These are phyloP conservation scores for Parachaetomium inaequale DNA, from an alignment of 495 filamentous ascomycete species.

Conservation along the genomic window DNA sequence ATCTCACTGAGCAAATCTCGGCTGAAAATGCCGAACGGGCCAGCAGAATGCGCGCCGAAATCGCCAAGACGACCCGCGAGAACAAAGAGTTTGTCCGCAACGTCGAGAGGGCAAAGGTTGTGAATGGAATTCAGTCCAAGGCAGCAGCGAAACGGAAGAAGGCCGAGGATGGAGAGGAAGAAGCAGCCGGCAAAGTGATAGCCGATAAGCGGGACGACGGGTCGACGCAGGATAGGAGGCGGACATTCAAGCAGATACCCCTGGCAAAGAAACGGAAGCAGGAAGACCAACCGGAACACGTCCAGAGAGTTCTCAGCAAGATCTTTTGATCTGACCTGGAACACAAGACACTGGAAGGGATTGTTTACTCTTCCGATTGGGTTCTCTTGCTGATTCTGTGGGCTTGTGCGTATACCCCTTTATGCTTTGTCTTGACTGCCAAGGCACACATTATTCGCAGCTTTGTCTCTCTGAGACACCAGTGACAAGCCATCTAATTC, in stretches of 20 bases:
- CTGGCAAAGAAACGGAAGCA: constrained; percentile 46
- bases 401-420: constrained; percentile 7
- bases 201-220: constrained; percentile 18
- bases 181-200: constrained; percentile 23
- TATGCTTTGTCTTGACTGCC: not conserved
- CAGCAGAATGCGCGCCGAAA: constrained; percentile 73
- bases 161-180: constrained; percentile 16
- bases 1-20: constrained; percentile 65
- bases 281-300: constrained; percentile 57
- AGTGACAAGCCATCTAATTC: not conserved
- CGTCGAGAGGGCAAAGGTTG: constrained; percentile 69
- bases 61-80: constrained; percentile 71
- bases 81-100: constrained; percentile 79
- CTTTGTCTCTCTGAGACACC: not conserved
- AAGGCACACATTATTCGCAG: not conserved
- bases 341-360: constrained; percentile 1
- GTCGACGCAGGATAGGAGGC: constrained; percentile 36
- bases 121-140: constrained; percentile 65
- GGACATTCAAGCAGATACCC: constrained; percentile 72
- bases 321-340: constrained; percentile 56
- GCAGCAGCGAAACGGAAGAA: constrained; percentile 57
- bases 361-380: not conserved
- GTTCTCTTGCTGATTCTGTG: not conserved
- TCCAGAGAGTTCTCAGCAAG: constrained; percentile 73
- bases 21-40: constrained; percentile 80